Evolutionary conservation across 805 yeast species (phyloP).

Genomic region (Limtongia smithiae): DNA sequence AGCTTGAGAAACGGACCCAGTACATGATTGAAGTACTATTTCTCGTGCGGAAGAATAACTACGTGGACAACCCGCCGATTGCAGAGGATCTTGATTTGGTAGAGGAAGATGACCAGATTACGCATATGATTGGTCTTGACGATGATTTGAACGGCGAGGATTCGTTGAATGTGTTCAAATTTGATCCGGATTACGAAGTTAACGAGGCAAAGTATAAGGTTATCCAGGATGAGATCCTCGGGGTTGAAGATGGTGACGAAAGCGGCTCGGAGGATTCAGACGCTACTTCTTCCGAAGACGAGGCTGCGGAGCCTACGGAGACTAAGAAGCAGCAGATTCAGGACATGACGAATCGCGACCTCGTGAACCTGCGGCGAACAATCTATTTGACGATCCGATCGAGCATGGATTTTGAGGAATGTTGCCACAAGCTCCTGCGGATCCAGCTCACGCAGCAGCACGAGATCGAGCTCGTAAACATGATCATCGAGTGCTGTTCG

Average conservation of each 20-base stretch:
- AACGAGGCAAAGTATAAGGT: constrained; percentile 49
- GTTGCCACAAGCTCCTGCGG: constrained; percentile 76
- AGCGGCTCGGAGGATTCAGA: constrained; percentile 22
- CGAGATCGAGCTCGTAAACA: constrained; percentile 59
- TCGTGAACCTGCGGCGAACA: constrained; percentile 64
- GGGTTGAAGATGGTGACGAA: constrained; percentile 36
- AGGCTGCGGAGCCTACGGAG: constrained; percentile 28
- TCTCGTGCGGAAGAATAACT: constrained; percentile 47
- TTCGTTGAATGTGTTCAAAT: constrained; percentile 48
- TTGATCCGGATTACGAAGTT: constrained; percentile 49
- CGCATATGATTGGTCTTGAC: constrained; percentile 55
- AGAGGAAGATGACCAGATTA: constrained; percentile 57
- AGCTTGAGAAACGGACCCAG: constrained; percentile 44
- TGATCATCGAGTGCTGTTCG: constrained; percentile 73
- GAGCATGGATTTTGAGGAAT: constrained; percentile 87
- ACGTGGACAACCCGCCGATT: constrained; percentile 41
- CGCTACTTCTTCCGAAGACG: constrained; percentile 28
- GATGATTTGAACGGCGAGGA: constrained; percentile 49
- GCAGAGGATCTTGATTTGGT: constrained; percentile 53
- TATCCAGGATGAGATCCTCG: constrained; percentile 47
- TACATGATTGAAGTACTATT: constrained; percentile 51
- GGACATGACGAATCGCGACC: constrained; percentile 67
- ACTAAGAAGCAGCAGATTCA: constrained; percentile 39
- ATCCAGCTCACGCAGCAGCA: constrained; percentile 42
- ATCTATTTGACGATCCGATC: constrained; percentile 84